A percentile compares a stretch with the other conserved stretches of the same genome.
phyloP scores from a whole-genome alignment of 1,284 basidiomycete species.

The Sporisorium scitamineum region DNA sequence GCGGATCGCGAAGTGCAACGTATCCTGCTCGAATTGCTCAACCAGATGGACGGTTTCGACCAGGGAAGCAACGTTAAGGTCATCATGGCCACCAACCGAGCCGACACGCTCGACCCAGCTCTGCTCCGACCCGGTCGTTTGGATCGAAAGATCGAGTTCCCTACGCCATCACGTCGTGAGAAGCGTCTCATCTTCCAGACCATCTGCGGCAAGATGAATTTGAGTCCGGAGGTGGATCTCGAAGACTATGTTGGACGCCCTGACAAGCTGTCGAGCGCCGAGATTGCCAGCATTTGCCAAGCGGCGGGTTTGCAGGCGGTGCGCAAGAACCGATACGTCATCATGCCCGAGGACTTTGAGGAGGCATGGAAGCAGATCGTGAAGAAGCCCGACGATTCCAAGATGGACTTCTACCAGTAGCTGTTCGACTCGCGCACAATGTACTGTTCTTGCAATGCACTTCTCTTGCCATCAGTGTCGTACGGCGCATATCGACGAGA shows the following conservation, averaged over 20 bases:
- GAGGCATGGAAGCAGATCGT: slow-evolving; percentile 68
- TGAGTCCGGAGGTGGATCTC: slow-evolving; percentile 95
- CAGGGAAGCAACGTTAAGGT: slow-evolving; percentile 97
- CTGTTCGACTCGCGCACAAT: not conserved
- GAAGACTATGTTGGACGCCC: slow-evolving; percentile 99
- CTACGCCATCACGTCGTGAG: slow-evolving; percentile 91
- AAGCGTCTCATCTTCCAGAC: slow-evolving; percentile 99
- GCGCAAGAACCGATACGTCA: slow-evolving; percentile 95
- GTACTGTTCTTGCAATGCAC: slow-evolving; percentile 22
- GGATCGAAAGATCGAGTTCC: slow-evolving; percentile 99
- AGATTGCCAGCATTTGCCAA: slow-evolving; percentile 95
- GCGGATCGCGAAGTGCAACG: slow-evolving; percentile 99
- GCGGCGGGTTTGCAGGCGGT: slow-evolving; percentile 98
- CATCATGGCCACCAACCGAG: slow-evolving; percentile 69
- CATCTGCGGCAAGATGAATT: slow-evolving; percentile 96
- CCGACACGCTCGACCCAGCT: slow-evolving; percentile 78
- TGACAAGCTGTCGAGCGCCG: slow-evolving; percentile 93
- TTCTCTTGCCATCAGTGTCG: not conserved
- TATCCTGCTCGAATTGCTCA: slow-evolving; percentile 96
- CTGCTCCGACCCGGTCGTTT: slow-evolving; percentile 95
- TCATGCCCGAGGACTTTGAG: slow-evolving; percentile 96
- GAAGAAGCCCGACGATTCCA: slow-evolving; percentile 66
- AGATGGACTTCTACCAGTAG: slow-evolving; percentile 68
- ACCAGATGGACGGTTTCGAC: slow-evolving; percentile 99
- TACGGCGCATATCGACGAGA: not conserved